A percentile compares a stretch with the other conserved stretches of the same genome.
Evolutionary conservation across 2,329 filamentous ascomycete genomes (phyloP).

Genomic region (Macroventuria anomochaeta): DNA sequence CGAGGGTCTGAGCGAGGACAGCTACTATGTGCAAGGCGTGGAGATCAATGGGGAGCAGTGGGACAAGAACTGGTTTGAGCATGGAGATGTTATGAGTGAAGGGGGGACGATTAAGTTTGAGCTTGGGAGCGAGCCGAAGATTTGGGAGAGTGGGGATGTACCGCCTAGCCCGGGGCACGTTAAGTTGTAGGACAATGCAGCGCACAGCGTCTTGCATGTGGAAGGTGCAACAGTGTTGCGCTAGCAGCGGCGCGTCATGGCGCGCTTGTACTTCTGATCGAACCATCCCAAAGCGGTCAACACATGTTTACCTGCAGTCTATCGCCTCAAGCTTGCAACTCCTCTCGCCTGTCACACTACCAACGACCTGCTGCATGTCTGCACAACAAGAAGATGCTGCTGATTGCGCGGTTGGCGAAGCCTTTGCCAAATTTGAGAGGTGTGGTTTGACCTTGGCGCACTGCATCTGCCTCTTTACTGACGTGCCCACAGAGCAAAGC

Average conservation of each 20-base stretch:
- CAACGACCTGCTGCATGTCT: not conserved
- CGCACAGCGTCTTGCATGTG: too few species aligned
- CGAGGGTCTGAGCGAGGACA: conserved; percentile 57
- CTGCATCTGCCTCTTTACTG: not conserved
- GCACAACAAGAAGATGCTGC: not conserved
- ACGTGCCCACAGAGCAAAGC: not conserved
- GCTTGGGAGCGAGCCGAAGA: conserved; percentile 48
- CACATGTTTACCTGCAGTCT: not conserved
- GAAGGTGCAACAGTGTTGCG: too few species aligned
- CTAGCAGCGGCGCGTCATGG: not conserved
- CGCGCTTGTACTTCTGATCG: not conserved
- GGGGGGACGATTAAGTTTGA: conserved; percentile 59
- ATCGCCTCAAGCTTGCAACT: not conserved
- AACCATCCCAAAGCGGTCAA: not conserved
- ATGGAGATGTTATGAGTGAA: conserved; percentile 63
- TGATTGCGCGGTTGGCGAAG: not conserved
- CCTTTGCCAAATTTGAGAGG: not conserved
- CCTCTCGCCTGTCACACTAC: not conserved
- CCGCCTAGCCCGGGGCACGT: conserved; percentile 57
- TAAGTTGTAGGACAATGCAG: not conserved
- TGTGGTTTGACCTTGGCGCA: not conserved
- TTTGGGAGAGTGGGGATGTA: conserved; percentile 59
- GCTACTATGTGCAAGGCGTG: conserved; percentile 67
- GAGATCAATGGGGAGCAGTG: conserved; percentile 68
- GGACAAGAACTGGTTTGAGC: conserved; percentile 69